These are phyloP conservation scores for Balansia obtecta DNA, from an alignment of 2,329 filamentous ascomycete species.

Conservation along the genomic window DNA sequence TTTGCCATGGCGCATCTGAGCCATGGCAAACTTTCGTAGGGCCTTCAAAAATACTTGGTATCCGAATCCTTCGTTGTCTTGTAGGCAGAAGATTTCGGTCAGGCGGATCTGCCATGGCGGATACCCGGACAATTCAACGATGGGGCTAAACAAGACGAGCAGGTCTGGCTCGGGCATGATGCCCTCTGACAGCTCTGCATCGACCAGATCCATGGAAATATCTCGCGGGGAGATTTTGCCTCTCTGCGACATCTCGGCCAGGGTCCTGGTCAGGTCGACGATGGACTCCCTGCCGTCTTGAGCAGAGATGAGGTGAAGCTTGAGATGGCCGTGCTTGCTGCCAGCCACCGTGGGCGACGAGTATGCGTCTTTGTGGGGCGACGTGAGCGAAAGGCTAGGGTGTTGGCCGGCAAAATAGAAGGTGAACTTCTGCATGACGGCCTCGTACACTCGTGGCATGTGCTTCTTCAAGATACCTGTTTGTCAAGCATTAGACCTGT, in stretches of 20 bases:
- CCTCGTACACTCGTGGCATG: constrained; percentile 71
- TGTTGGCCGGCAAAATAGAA: constrained; percentile 75
- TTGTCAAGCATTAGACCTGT: background rate
- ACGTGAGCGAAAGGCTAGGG: constrained; percentile 50
- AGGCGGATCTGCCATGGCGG: constrained; percentile 93
- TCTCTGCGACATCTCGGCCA: constrained; percentile 89
- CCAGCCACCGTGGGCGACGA: constrained; percentile 16
- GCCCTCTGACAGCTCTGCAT: constrained; percentile 69
- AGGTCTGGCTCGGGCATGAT: constrained; percentile 86
- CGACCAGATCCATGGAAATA: constrained; percentile 74
- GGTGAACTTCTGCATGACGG: constrained; percentile 66
- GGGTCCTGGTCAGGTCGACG: constrained; percentile 87
- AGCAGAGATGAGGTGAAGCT: constrained; percentile 68
- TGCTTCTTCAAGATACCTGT: constrained; percentile 80
- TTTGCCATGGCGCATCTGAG: constrained; percentile 76
- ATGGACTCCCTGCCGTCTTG: constrained; percentile 88
- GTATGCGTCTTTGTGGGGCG: constrained; percentile 28
- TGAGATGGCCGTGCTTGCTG: constrained; percentile 29
- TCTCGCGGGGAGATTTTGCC: constrained; percentile 71
- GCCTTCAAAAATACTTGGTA: constrained; percentile 89
- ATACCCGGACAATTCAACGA: constrained; percentile 77
- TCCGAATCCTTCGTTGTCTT: constrained; percentile 70
- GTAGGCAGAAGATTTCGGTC: constrained; percentile 80
- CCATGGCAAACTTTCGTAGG: constrained; percentile 71
- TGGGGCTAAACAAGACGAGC: constrained; percentile 73